phyloP scores from a whole-genome alignment of 2,329 filamentous ascomycete genomes.

The Akanthomyces lecanii region DNA sequence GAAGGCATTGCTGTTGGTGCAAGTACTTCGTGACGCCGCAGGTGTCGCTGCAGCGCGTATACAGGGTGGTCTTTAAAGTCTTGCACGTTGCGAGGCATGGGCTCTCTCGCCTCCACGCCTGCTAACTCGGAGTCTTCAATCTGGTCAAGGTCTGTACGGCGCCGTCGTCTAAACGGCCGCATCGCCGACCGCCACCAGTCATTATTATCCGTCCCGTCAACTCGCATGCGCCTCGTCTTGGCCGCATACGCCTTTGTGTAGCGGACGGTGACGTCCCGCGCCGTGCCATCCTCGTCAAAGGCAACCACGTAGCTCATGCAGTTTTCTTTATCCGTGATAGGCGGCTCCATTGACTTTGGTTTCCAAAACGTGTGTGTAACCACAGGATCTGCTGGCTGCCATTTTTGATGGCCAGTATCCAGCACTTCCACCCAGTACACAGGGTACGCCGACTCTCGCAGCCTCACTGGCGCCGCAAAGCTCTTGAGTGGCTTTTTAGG shows the following conservation, averaged over 20 bases:
- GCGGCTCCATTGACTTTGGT: constrained; percentile 74
- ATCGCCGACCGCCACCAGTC: constrained; percentile 53
- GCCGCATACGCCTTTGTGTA: constrained; percentile 87
- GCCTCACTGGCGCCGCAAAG: constrained; percentile 27
- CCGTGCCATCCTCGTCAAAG: constrained; percentile 75
- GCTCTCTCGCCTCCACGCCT: constrained; percentile 67
- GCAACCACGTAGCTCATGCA: constrained; percentile 77
- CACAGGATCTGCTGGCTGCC: constrained; percentile 82
- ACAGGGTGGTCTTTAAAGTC: constrained; percentile 85
- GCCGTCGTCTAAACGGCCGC: constrained; percentile 40
- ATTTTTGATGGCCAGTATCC: constrained; percentile 81
- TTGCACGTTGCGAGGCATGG: constrained; percentile 78
- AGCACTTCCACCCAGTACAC: constrained; percentile 95
- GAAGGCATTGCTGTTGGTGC: constrained; percentile 63
- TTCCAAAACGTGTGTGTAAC: constrained; percentile 75
- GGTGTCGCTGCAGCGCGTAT: constrained; percentile 79
- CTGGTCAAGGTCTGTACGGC: constrained; percentile 65
- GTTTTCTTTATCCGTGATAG: constrained; percentile 71
- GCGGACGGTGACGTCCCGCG: constrained; percentile 78
- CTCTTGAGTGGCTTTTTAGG: constrained; percentile 27
- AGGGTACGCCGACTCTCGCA: constrained; percentile 70
- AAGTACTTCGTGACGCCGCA: constrained; percentile 79
- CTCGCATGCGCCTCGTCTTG: constrained; percentile 77
- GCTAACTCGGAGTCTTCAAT: constrained; percentile 76
- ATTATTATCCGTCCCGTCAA: constrained; percentile 56